Evolutionary conservation across 2,329 filamentous ascomycete genomes (phyloP).

Genomic region (Arthrobotrys megalospora): DNA sequence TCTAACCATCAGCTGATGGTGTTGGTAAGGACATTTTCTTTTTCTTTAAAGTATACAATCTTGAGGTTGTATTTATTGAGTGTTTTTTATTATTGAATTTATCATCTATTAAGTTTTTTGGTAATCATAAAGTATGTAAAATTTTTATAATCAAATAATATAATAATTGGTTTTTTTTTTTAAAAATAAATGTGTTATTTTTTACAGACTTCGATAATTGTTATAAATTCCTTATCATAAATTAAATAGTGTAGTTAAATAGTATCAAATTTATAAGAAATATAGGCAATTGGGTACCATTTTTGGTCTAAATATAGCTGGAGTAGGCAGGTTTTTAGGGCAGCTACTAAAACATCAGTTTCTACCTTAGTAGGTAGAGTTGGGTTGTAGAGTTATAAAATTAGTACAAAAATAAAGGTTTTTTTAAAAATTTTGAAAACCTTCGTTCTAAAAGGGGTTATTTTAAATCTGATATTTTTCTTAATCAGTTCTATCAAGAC

Average conservation of each 20-base stretch:
- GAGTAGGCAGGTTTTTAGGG: slow-evolving; percentile 6
- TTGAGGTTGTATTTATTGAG: slow-evolving; percentile 23
- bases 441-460: not conserved
- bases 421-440: not conserved
- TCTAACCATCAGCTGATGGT: not conserved
- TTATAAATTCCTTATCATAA: slow-evolving; percentile 27
- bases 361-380: too few species aligned
- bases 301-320: not conserved
- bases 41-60: slow-evolving; percentile 16
- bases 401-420: too few species aligned
- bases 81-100: not conserved
- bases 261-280: slow-evolving; percentile 11
- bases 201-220: slow-evolving; percentile 16
- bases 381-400: not conserved
- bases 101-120: not conserved
- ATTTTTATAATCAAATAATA: too few species aligned
- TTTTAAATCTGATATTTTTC: slow-evolving; percentile 3
- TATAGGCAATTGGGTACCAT: not conserved
- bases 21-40: not conserved
- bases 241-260: not conserved
- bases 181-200: not conserved
- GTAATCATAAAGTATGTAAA: too few species aligned
- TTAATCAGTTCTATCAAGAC: not conserved
- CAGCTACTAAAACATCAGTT: slow-evolving; percentile 5
- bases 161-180: not conserved